Percentiles rank a stretch among this genome's conserved stretches.
Evolutionary conservation across 2,329 filamentous ascomycete species (phyloP).

Genomic region (Pseudogymnoascus sp.): DNA sequence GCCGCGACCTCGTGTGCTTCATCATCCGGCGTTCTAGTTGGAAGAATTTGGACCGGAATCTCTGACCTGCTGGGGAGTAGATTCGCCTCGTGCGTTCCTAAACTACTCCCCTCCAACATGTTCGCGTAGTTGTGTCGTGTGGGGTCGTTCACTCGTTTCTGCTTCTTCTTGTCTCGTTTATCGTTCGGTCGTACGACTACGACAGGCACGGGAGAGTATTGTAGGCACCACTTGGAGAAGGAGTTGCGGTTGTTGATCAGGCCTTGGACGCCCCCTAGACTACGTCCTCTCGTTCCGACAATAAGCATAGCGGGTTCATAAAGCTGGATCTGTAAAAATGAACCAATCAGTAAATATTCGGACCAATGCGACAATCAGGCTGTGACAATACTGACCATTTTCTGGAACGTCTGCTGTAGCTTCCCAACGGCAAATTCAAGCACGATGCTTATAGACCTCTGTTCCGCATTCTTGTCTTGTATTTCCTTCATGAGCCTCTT

Average conservation of each 20-base stretch:
- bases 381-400: conserved; percentile 48
- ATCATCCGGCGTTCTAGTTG: conserved; percentile 40
- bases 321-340: conserved; percentile 51
- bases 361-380: neutral
- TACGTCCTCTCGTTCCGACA: conserved; percentile 62
- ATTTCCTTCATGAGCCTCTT: conserved; percentile 56
- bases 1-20: conserved; percentile 58
- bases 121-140: conserved; percentile 55
- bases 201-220: conserved; percentile 66
- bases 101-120: conserved; percentile 51
- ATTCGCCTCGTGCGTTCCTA: conserved; percentile 27
- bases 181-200: conserved; percentile 64
- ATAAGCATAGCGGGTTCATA: conserved; percentile 67
- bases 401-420: conserved; percentile 63
- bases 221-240: conserved; percentile 67
- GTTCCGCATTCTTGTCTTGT: conserved; percentile 60
- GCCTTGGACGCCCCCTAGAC: conserved; percentile 61
- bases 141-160: conserved; percentile 58
- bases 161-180: conserved; percentile 64
- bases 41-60: conserved; percentile 15
- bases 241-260: conserved; percentile 53
- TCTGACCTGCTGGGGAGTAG: conserved; percentile 15
- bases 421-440: conserved; percentile 66
- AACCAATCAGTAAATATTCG: conserved; percentile 4
- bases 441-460: conserved; percentile 64